Conservation (phyloP, 768 basidiomycete species). For the Suillus clintonianus region DNA sequence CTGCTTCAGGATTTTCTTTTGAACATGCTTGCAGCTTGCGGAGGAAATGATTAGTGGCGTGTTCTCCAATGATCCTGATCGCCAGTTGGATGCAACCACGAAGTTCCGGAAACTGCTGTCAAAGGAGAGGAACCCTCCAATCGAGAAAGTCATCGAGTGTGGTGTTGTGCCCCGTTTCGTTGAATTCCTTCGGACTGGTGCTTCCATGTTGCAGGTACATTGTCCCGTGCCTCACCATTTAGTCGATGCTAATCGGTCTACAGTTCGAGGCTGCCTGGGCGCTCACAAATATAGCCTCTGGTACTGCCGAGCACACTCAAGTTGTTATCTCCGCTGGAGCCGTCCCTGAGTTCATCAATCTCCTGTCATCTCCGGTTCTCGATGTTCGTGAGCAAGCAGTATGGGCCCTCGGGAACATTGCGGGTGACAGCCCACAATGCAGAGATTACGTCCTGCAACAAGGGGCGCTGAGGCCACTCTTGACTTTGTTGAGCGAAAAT, state of each 20-base stretch:
- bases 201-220: conserved; percentile 82
- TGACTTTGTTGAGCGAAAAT: conserved; percentile 89
- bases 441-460: conserved; percentile 94
- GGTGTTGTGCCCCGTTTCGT: conserved; percentile 97
- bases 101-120: conserved; percentile 98
- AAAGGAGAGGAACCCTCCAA: conserved; percentile 99
- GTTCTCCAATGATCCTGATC: conserved; percentile 88
- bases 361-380: conserved; percentile 89
- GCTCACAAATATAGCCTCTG: conserved; percentile 96
- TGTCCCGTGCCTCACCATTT: conserved; percentile 11
- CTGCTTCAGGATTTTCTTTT: conserved; percentile 12
- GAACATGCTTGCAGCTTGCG: conserved; percentile 54
- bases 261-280: conserved; percentile 99
- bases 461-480: conserved; percentile 90
- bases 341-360: conserved; percentile 96
- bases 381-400: conserved; percentile 99
- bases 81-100: conserved; percentile 94
- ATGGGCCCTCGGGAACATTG: conserved; percentile 99
- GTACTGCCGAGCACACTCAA: conserved; percentile 97
- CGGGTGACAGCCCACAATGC: conserved; percentile 97
- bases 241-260: conserved; percentile 7
- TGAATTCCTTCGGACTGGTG: conserved; percentile 80
- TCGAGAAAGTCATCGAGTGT: conserved; percentile 97
- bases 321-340: conserved; percentile 94
- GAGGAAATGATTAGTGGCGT: conserved; percentile 94